phyloP scores from a whole-genome alignment of 768 basidiomycete species.

The Rhodotorula kratochvilovae region DNA sequence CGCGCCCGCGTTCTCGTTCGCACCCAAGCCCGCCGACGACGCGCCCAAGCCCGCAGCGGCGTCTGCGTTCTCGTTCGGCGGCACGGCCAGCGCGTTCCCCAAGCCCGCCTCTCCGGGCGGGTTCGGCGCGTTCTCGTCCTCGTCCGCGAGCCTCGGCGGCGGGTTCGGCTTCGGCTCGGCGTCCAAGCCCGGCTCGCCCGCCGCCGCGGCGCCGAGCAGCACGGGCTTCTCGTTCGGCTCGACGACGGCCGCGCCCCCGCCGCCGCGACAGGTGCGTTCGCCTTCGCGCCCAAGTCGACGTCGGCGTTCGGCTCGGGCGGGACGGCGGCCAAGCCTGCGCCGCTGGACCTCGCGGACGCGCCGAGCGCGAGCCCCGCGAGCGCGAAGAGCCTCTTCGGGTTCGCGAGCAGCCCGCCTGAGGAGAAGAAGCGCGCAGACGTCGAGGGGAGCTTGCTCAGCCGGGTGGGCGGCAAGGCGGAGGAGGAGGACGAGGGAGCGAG shows the following conservation, averaged over 20 bases:
- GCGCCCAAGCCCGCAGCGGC: neutral
- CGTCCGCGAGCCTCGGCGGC: neutral
- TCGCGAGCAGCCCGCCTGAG: constrained; percentile 26
- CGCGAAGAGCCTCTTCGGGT: constrained; percentile 34
- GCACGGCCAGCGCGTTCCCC: neutral
- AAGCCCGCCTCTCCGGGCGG: constrained; percentile 5
- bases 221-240: neutral
- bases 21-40: no score
- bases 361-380: neutral
- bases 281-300: constrained; percentile 7
- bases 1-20: constrained; percentile 1
- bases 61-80: neutral
- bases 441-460: neutral
- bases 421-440: neutral
- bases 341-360: no score
- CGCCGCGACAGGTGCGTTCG: neutral
- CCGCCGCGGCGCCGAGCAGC: neutral
- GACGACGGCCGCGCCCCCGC: neutral
- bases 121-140: constrained; percentile 4
- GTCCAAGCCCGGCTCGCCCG: neutral
- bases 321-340: neutral
- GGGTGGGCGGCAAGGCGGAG: neutral
- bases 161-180: constrained; percentile 11
- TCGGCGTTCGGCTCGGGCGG: neutral
- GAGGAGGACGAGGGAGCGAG: neutral